phyloP scores from a whole-genome alignment of 2,329 filamentous ascomycete genomes.

The Zymoseptoria brevis region DNA sequence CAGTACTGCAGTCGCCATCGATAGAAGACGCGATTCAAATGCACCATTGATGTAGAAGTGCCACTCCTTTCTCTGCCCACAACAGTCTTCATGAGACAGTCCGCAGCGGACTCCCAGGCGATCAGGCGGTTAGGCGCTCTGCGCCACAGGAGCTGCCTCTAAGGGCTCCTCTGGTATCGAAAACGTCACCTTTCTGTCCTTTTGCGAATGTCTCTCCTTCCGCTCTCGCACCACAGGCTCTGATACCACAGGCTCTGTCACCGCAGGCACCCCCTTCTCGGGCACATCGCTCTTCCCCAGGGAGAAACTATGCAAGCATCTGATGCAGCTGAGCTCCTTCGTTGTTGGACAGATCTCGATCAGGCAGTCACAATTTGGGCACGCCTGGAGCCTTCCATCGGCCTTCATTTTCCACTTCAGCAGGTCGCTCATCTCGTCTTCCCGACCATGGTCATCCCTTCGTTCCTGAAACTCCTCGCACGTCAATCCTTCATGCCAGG shows the following conservation, averaged over 20 bases:
- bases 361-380: not conserved
- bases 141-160: not conserved
- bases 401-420: not conserved
- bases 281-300: not conserved
- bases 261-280: not conserved
- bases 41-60: not conserved
- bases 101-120: not conserved
- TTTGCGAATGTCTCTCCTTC: not conserved
- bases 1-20: not conserved
- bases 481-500: conserved; percentile 7
- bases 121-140: not conserved
- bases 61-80: not conserved
- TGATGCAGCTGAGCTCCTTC: not conserved
- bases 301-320: not conserved
- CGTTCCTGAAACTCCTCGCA: conserved; percentile 4
- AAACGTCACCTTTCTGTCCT: not conserved
- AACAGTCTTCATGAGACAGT: too few relatives aligned
- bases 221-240: too few relatives aligned
- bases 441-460: not conserved
- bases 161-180: not conserved
- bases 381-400: not conserved
- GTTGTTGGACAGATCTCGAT: not conserved
- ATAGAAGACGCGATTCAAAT: not conserved
- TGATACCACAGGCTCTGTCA: too few relatives aligned
- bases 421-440: not conserved